These are phyloP conservation scores for Fusarium ramigenum DNA, from an alignment of 2,329 filamentous ascomycete species.

Conservation along the genomic window DNA sequence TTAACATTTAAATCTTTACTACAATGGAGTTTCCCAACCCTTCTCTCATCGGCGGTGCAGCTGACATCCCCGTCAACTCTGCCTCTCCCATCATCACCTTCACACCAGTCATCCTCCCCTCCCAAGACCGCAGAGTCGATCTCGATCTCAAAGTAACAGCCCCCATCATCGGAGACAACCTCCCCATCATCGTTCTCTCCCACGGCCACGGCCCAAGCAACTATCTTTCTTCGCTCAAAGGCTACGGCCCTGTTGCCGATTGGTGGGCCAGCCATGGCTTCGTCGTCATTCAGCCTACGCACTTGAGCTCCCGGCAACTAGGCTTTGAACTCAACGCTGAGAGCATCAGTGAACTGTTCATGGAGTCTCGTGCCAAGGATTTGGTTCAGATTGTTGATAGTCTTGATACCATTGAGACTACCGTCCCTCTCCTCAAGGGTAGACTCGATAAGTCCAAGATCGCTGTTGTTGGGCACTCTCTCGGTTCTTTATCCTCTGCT, in stretches of 20 bases:
- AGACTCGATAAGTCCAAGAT: conserved; percentile 38
- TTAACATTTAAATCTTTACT: not conserved
- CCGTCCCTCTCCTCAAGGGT: conserved; percentile 34
- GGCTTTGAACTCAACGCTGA: not conserved
- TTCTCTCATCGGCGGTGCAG: conserved; percentile 36
- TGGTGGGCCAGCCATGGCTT: conserved; percentile 44
- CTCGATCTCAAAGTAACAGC: conserved; percentile 39
- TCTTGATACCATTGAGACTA: conserved; percentile 36
- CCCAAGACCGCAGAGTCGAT: conserved; percentile 29
- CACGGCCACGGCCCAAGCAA: conserved; percentile 43
- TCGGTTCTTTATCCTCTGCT: conserved; percentile 33
- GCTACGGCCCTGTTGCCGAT: conserved; percentile 38
- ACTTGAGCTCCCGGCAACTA: conserved; percentile 36
- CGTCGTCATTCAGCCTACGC: conserved; percentile 43
- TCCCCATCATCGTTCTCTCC: conserved; percentile 42
- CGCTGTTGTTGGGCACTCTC: conserved; percentile 40
- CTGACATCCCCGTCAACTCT: conserved; percentile 32
- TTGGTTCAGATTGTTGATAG: conserved; percentile 38
- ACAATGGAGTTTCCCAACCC: conserved; percentile 39
- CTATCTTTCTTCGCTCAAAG: conserved; percentile 40
- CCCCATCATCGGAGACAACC: conserved; percentile 10
- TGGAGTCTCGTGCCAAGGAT: conserved; percentile 36
- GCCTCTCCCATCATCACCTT: conserved; percentile 35
- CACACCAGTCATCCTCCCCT: conserved; percentile 35
- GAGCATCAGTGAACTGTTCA: conserved; percentile 28